Conservation (phyloP, 2,329 filamentous ascomycete species). For the Fusarium illudens region DNA sequence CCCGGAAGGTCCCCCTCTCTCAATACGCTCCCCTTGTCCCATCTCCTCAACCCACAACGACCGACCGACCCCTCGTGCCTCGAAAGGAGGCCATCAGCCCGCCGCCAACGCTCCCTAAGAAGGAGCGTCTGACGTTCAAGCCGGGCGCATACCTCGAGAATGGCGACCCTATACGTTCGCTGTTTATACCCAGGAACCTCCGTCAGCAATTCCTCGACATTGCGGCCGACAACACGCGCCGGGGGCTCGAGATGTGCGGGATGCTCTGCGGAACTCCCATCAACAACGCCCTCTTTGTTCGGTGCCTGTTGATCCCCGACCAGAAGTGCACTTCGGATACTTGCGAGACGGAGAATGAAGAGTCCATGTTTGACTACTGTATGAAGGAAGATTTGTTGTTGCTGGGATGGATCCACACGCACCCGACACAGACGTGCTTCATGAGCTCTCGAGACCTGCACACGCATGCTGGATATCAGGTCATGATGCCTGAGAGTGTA, state of each 20-base stretch:
- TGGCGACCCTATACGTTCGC: constrained; percentile 82
- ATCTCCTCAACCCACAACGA: constrained; percentile 10
- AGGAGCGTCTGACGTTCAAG: constrained; percentile 71
- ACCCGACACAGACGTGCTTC: constrained; percentile 96
- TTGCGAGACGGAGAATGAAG: constrained; percentile 91
- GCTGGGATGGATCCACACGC: constrained; percentile 97
- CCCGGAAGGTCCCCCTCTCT: constrained; percentile 42
- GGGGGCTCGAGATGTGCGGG: constrained; percentile 92
- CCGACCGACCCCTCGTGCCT: constrained; percentile 40
- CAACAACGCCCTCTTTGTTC: constrained; percentile 93
- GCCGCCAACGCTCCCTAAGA: constrained; percentile 49
- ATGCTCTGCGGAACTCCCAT: constrained; percentile 91
- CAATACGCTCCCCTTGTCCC: constrained; percentile 37
- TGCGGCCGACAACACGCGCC: constrained; percentile 78
- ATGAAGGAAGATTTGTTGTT: constrained; percentile 84
- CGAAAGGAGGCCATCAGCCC: constrained; percentile 40
- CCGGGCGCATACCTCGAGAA: constrained; percentile 91
- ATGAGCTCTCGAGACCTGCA: constrained; percentile 95
- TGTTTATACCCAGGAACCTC: constrained; percentile 84
- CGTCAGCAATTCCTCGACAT: constrained; percentile 77
- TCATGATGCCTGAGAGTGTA: constrained; percentile 95
- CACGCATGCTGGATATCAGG: constrained; percentile 92
- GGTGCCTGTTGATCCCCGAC: constrained; percentile 86
- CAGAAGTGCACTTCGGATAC: constrained; percentile 92
- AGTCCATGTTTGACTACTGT: constrained; percentile 87